Conservation (phyloP, 2,329 filamentous ascomycete species). For the Neopestalotiopsis sp. region DNA sequence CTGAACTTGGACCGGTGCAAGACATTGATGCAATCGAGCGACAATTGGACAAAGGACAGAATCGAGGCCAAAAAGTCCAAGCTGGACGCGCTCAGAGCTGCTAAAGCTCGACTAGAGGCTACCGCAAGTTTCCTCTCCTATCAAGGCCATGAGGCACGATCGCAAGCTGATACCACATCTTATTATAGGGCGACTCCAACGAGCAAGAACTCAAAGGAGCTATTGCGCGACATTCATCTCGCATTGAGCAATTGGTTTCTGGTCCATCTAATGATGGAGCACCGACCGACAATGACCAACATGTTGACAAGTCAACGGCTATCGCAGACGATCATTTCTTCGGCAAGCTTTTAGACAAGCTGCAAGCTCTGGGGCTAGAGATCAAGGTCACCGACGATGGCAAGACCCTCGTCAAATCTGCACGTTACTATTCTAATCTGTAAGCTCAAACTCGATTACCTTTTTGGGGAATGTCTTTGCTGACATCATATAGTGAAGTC, state of each 20-base stretch:
- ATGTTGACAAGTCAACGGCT: background rate
- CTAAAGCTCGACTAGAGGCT: constrained; percentile 10
- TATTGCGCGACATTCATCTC: background rate
- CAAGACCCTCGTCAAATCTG: constrained; percentile 27
- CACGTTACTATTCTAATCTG: constrained; percentile 34
- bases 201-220: background rate
- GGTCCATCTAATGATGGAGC: background rate
- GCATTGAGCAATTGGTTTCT: background rate
- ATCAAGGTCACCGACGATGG: constrained; percentile 23
- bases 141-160: background rate
- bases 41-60: background rate
- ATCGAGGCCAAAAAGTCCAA: constrained; percentile 1
- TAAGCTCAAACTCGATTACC: constrained; percentile 23
- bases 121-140: background rate
- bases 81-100: background rate
- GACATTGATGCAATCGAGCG: constrained; percentile 1
- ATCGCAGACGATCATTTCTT: constrained; percentile 19
- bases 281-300: background rate
- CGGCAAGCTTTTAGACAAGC: constrained; percentile 31
- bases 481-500: constrained; percentile 25
- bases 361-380: constrained; percentile 30
- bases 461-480: background rate
- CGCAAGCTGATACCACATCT: background rate
- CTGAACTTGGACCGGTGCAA: constrained; percentile 4
- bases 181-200: background rate